Base-by-base conservation (phyloP, 495 filamentous ascomycete species). In the Daldinia bambusicola region DNA sequence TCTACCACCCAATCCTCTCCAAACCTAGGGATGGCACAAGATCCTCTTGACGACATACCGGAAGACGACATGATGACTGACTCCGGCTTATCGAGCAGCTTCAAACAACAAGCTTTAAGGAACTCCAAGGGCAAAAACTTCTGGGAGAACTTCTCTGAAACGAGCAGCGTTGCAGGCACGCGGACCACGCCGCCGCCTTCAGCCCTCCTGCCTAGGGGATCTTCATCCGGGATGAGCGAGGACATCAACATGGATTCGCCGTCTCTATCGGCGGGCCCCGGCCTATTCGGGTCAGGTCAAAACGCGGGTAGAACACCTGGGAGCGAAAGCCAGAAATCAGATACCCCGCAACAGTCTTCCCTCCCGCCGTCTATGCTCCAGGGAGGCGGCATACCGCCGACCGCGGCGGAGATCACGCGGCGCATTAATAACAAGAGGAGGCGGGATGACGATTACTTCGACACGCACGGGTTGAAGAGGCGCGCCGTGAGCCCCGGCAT, bases 401-500 rank as follows among this genome's bases (percentile, higher is more conserved):
- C 77, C 2, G 86, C 89, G 13, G 87, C 86, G 1, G 93, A 94
- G 55, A 88, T 94, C 37, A 87, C 89, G 7, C 85, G 89, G 61
- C 84, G 85, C 69, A 86, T 87, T 53, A 88, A 89, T 76, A 89
- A 84, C 76, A 97, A 97, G 76, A 89, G 94, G 16, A 86, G 93
- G 43, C 87, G 93, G 34, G 95, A 98, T 64, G 95, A 98, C 75
- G 93, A 97, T 69, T 92, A 97, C 69, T 92, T 97, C 64, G 94
- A 98, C 76, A 89, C 92, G 7, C 88, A 90, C 13, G 90, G 91
- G 62, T 92, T 99, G 82, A 99, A 99, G 80, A 87, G 95, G 18
- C 88, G 95, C 36, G 95, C 95, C 12, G 95, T 99, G 2, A 95
- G 92, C 43, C 95, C 95, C 5, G 93, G 95, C 14, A 88, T 97